Evolutionary conservation across 2,329 filamentous ascomycete genomes (phyloP).

Genomic region (Epichloe brachyelytri): DNA sequence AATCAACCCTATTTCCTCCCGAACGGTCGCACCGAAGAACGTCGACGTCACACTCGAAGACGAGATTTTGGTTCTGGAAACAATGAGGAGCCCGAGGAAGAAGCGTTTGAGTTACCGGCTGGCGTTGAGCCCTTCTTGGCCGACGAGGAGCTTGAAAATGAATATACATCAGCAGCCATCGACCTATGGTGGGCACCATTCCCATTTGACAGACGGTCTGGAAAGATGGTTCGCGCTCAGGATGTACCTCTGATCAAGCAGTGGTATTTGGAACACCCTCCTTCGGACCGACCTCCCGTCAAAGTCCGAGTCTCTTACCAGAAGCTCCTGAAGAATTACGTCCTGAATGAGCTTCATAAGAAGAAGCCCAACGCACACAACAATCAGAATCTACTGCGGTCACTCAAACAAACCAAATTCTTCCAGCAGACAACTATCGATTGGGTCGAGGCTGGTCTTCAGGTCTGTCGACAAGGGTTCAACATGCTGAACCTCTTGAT

Average conservation of each 20-base stretch:
- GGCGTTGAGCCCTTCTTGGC: slow-evolving; percentile 78
- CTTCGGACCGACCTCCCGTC: slow-evolving; percentile 71
- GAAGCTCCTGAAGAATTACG: slow-evolving; percentile 90
- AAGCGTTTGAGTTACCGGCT: slow-evolving; percentile 70
- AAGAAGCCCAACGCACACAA: slow-evolving; percentile 91
- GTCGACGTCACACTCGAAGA: slow-evolving; percentile 88
- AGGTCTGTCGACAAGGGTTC: slow-evolving; percentile 95
- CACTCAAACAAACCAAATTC: slow-evolving; percentile 92
- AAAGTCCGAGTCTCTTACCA: slow-evolving; percentile 98
- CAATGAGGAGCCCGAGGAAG: slow-evolving; percentile 61
- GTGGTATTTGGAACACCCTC: slow-evolving; percentile 95
- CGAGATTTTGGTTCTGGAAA: slow-evolving; percentile 70
- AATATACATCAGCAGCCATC: slow-evolving; percentile 83
- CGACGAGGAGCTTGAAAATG: slow-evolving; percentile 78
- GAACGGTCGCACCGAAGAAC: slow-evolving; percentile 88
- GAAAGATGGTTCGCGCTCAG: slow-evolving; percentile 90
- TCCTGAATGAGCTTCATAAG: slow-evolving; percentile 93
- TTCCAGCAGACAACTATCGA: slow-evolving; percentile 99
- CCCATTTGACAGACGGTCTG: slow-evolving; percentile 87
- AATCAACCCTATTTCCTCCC: slow-evolving; percentile 94
- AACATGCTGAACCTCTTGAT: slow-evolving; percentile 98
- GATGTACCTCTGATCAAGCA: slow-evolving; percentile 96
- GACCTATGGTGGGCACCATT: slow-evolving; percentile 97
- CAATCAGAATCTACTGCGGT: slow-evolving; percentile 81
- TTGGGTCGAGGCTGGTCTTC: slow-evolving; percentile 96